phyloP scores from a whole-genome alignment of 1,284 basidiomycete species.

The Anthracocystis walkeri region DNA sequence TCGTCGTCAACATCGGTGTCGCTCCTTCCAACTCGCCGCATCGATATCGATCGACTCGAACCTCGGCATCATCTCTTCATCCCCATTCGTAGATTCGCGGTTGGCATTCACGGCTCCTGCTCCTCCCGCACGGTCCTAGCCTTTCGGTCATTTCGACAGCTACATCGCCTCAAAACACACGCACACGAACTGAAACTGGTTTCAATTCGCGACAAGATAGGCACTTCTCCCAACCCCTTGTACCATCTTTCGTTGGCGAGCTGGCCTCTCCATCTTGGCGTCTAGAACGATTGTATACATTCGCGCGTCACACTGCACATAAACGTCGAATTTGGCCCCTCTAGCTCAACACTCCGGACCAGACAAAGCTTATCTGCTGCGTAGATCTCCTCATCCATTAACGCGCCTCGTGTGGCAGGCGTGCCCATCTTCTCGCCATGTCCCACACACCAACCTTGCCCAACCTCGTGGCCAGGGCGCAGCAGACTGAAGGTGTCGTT shows the following conservation, averaged over 20 bases:
- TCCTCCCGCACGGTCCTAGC: conserved; percentile 1
- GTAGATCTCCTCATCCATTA: neutral
- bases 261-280: conserved; percentile 8
- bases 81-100: neutral
- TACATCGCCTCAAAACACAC: neutral
- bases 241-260: neutral
- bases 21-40: neutral
- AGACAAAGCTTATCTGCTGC: no score
- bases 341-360: neutral
- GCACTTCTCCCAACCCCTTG: neutral
- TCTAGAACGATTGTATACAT: neutral
- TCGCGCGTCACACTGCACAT: no score
- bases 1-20: no score
- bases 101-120: neutral
- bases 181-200: conserved; percentile 6
- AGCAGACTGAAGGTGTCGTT: conserved; percentile 21
- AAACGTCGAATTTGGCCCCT: no score
- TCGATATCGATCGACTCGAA: neutral
- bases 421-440: conserved; percentile 15
- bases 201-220: neutral
- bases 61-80: neutral
- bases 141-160: neutral
- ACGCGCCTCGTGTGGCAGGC: conserved; percentile 14
- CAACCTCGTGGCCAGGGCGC: conserved; percentile 17
- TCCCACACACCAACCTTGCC: conserved; percentile 6